Evolutionary conservation across 208 protist genomes (phyloP).

Genomic region (Phytomonas francai): DNA sequence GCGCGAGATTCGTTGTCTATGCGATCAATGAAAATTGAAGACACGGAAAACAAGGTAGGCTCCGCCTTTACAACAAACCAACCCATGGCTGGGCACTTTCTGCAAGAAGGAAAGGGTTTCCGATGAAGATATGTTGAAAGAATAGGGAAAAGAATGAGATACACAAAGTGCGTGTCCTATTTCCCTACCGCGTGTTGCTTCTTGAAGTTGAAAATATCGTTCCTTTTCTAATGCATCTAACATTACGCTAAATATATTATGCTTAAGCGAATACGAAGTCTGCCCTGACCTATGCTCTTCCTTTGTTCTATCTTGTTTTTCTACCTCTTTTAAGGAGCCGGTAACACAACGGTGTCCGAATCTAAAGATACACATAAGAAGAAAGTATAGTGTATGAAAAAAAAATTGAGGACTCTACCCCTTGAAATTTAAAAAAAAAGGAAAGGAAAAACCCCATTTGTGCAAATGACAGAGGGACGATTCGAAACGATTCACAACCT

Average conservation of each 20-base stretch:
- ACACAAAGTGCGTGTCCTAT: neutral
- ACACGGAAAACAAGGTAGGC: conserved; percentile 12
- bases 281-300: neutral
- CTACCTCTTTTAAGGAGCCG: neutral
- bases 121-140: conserved; percentile 10
- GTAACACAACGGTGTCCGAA: neutral
- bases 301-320: neutral
- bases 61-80: conserved; percentile 28
- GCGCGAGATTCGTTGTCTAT: conserved; percentile 59
- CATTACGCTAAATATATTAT: neutral
- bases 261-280: neutral
- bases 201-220: neutral
- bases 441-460: conserved; percentile 9
- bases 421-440: conserved; percentile 1
- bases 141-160: neutral
- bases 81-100: conserved; percentile 70
- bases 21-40: conserved; percentile 26
- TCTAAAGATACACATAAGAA: neutral
- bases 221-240: neutral
- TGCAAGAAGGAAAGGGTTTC: conserved; percentile 73
- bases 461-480: conserved; percentile 79
- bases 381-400: neutral
- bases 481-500: conserved; percentile 87
- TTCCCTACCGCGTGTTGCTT: neutral
- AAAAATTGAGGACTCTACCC: neutral